Evolutionary conservation across 2,329 filamentous ascomycete species (phyloP), one percentile per base, ranked within the genome.

Genomic region (Cercospora janseana): DNA sequence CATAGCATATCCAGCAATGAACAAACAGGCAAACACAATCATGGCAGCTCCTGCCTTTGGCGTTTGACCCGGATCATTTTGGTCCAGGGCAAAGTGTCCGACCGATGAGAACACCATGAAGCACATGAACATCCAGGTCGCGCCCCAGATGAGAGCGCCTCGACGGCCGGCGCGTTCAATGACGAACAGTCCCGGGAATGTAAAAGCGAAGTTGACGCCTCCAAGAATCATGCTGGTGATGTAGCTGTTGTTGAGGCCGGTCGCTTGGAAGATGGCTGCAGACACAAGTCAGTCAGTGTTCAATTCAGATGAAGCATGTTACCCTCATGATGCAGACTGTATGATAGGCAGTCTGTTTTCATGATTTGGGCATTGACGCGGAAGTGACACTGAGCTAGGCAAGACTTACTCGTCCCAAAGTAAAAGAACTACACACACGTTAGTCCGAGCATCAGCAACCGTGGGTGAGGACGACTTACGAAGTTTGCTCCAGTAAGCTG

Each of bases 401-500:
- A n/a, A n/a, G n/a, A n/a, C n/a, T n/a, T n/a, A n/a, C n/a, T 72
- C 1, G 72, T 75, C 6, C 73, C 73, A 53, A 75, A 75, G 63
- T 74, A 74, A 67, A 85, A 85, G 71, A 82, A 83, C 18, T 13
- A n/a, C 16, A 13, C 7, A 21, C 26, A n/a, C n/a, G n/a, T n/a
- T n/a, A n/a, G n/a, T n/a, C n/a, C n/a, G n/a, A n/a, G n/a, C 23
- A 23, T 38, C 27, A 50, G 58, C 70, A 68, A 66, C 83, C 82
- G 21, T 8, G 6, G 4, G 4, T 37, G n/a, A n/a, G n/a, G n/a
- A 6, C 12, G 5, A 32, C 24, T 46, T 38, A 42, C 26, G 69
- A 81, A 85, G 69, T 85, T 85, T 51, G 79, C 81, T 24, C 84
- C 84, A 1, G 82, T 86, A 2, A 87, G 72, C 63, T 87, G 84